Evolutionary conservation across 208 protist species (phyloP).

Genomic region (Trypanosoma grayi): DNA sequence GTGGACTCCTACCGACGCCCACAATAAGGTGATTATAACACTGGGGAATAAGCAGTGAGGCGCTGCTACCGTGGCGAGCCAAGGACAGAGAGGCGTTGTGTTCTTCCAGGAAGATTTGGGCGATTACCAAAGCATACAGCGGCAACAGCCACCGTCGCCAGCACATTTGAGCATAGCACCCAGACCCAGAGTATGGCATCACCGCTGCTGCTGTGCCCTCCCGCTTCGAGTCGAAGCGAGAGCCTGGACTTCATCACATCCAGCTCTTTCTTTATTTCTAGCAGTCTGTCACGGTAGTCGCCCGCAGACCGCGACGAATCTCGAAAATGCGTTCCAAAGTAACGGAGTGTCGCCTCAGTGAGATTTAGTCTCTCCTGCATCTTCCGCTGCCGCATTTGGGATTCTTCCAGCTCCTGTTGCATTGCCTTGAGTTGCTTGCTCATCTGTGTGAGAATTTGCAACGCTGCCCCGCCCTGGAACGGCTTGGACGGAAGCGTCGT

Average conservation of each 20-base stretch:
- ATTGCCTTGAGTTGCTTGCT: constrained; percentile 27
- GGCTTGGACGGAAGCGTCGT: constrained; percentile 6
- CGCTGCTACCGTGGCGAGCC: background rate
- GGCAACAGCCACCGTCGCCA: constrained; percentile 14
- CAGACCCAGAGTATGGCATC: constrained; percentile 6
- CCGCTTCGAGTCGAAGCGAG: background rate
- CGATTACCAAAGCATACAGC: constrained; percentile 1
- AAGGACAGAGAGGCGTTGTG: background rate
- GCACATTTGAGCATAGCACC: constrained; percentile 16
- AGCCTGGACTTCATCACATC: constrained; percentile 21
- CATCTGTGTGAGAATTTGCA: constrained; percentile 29
- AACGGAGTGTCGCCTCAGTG: background rate
- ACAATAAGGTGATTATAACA: too few relatives aligned
- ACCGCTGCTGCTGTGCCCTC: background rate
- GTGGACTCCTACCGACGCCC: too few relatives aligned
- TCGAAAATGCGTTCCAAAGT: constrained; percentile 7
- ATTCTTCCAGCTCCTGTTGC: constrained; percentile 23
- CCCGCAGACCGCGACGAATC: background rate
- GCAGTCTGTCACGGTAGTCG: constrained; percentile 20
- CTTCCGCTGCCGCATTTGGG: background rate
- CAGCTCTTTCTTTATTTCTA: constrained; percentile 19
- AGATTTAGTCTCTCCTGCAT: constrained; percentile 2
- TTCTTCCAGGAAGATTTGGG: background rate
- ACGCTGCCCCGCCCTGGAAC: constrained; percentile 6
- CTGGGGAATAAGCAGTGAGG: too few relatives aligned